A percentile compares a stretch with the other conserved stretches of the same genome.
Evolutionary conservation across 768 basidiomycete species (phyloP).

Genomic region (Kwoniella sp.): DNA sequence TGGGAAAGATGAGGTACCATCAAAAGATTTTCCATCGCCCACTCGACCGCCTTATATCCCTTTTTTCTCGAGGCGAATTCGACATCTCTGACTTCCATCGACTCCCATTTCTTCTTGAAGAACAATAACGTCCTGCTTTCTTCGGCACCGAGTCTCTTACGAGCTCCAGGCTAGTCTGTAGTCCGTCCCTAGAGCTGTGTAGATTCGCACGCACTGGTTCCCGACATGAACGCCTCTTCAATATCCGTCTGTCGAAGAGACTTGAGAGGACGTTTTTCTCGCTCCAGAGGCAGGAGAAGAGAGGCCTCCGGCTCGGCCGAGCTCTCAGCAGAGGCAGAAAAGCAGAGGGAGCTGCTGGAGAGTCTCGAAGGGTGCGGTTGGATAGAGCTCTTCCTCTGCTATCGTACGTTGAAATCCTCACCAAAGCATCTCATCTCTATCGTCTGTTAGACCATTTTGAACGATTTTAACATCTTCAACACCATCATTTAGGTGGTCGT

Average conservation of each 20-base stretch:
- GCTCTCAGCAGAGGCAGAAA: too few species aligned
- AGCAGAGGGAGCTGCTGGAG: background rate
- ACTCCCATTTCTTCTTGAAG: background rate
- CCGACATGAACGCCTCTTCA: background rate
- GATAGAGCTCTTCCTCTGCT: slow-evolving; percentile 1
- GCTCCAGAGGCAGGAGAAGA: background rate
- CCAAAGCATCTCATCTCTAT: background rate
- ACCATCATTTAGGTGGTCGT: background rate
- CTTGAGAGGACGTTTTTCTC: too few species aligned
- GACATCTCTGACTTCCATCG: background rate
- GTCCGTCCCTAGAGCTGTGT: slow-evolving; percentile 1
- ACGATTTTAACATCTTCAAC: background rate
- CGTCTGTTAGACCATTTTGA: background rate
- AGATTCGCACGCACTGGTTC: background rate
- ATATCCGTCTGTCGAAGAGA: background rate
- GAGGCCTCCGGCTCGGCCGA: too few species aligned
- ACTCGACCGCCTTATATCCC: background rate
- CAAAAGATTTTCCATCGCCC: background rate
- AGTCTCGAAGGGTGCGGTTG: background rate
- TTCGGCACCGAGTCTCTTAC: background rate
- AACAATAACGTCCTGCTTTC: background rate
- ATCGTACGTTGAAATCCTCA: background rate
- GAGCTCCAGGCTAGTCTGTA: too few species aligned
- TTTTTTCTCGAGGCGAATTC: background rate
- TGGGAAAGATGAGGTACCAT: background rate